A percentile compares a stretch with the other conserved stretches of the same genome.
These are phyloP conservation scores for Metarhizium rileyi DNA, from an alignment of 2,329 filamentous ascomycete genomes.

Conservation along the genomic window DNA sequence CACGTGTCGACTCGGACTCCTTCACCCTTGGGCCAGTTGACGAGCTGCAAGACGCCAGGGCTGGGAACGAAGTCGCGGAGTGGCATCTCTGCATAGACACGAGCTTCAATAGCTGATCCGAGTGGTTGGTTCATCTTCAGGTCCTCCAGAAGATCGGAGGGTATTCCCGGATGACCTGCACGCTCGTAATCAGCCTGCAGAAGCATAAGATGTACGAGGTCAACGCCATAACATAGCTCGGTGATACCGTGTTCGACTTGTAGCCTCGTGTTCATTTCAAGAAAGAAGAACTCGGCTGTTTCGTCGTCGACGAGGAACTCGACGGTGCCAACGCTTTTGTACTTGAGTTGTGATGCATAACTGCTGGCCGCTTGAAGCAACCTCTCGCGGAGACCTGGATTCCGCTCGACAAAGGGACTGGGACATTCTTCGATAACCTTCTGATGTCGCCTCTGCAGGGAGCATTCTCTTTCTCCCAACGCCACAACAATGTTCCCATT, in stretches of 20 bases:
- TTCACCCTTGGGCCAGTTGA: constrained; percentile 38
- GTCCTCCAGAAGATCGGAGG: constrained; percentile 7
- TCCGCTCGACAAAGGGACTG: constrained; percentile 43
- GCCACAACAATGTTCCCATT: constrained; percentile 44
- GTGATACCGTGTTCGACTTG: constrained; percentile 75
- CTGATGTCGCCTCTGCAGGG: constrained; percentile 57
- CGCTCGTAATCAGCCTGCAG: constrained; percentile 18
- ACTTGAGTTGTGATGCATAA: constrained; percentile 16
- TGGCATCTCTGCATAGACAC: constrained; percentile 39
- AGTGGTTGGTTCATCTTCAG: constrained; percentile 9
- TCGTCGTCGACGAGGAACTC: constrained; percentile 56
- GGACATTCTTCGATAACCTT: constrained; percentile 65
- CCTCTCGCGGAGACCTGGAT: constrained; percentile 20
- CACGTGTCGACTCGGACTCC: constrained; percentile 51
- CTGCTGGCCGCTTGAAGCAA: constrained; percentile 11
- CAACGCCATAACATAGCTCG: constrained; percentile 64
- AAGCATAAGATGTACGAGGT: constrained; percentile 50
- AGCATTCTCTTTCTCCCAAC: constrained; percentile 59
- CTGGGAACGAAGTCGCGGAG: constrained; percentile 45
- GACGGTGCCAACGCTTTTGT: constrained; percentile 24
- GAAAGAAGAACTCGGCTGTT: constrained; percentile 48
- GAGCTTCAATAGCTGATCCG: constrained; percentile 24
- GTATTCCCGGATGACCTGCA: neutral
- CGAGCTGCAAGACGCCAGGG: constrained; percentile 48
- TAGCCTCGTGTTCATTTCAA: constrained; percentile 49